These are phyloP conservation scores for Papiliotrema nemorosa DNA, from an alignment of 1,284 basidiomycete genomes.

Conservation along the genomic window DNA sequence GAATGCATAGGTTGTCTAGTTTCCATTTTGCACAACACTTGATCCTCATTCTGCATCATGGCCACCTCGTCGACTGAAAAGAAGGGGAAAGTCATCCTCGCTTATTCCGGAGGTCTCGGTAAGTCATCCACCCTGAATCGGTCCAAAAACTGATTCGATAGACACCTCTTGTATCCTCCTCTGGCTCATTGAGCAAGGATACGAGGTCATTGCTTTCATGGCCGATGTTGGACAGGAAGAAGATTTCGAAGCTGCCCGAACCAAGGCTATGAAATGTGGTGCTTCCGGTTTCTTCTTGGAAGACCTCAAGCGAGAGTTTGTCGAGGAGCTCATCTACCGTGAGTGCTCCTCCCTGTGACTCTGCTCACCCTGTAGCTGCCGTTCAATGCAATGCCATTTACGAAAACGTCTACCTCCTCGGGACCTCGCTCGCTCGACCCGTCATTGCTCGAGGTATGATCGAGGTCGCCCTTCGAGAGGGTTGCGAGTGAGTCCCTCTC, in stretches of 20 bases:
- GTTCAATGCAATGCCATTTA: slow-evolving; percentile 99
- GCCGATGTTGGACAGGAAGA: slow-evolving; percentile 98
- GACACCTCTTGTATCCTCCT: slow-evolving; percentile 96
- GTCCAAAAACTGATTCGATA: slow-evolving; percentile 38
- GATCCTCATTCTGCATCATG: slow-evolving; percentile 20
- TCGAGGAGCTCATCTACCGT: slow-evolving; percentile 92
- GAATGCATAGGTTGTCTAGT: background rate
- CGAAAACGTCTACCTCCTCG: slow-evolving; percentile 97
- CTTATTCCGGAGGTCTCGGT: slow-evolving; percentile 98
- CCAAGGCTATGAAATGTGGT: slow-evolving; percentile 87
- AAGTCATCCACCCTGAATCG: slow-evolving; percentile 35
- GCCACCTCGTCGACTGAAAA: slow-evolving; percentile 29
- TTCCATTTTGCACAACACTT: background rate
- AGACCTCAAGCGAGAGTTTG: slow-evolving; percentile 94
- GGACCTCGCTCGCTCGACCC: slow-evolving; percentile 94
- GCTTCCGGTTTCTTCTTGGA: slow-evolving; percentile 93
- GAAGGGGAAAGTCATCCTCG: slow-evolving; percentile 54
- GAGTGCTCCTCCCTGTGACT: background rate
- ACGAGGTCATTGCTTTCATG: slow-evolving; percentile 98
- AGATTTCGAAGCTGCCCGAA: slow-evolving; percentile 91
- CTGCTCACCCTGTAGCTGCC: slow-evolving; percentile 55
- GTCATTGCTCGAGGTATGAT: slow-evolving; percentile 99
- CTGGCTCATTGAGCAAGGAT: slow-evolving; percentile 96
- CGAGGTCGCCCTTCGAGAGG: slow-evolving; percentile 79
- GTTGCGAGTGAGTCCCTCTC: slow-evolving; percentile 70